Percentiles rank a stretch among this genome's conserved stretches.
phyloP scores from a whole-genome alignment of 345 rosid genomes.

The Lepidium didymum region DNA sequence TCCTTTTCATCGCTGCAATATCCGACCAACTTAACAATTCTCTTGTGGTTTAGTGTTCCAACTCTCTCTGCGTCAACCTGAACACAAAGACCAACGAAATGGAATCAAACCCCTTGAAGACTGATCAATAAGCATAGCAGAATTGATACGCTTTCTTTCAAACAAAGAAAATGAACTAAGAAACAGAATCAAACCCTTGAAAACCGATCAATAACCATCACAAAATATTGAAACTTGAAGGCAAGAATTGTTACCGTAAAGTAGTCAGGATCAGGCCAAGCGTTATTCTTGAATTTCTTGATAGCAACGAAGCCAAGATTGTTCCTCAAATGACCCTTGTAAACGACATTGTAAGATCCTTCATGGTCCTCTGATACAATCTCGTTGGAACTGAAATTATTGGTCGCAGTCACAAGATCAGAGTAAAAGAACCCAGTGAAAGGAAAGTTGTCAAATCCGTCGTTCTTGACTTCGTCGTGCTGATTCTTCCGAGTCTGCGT shows the following conservation, averaged over 20 bases:
- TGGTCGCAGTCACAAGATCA: slow-evolving; percentile 51
- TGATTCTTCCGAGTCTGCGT: not conserved
- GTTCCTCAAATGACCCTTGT: slow-evolving; percentile 49
- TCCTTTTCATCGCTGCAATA: slow-evolving; percentile 83
- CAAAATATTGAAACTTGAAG: not conserved
- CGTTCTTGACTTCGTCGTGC: not conserved
- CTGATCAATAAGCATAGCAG: not conserved
- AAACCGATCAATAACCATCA: not conserved
- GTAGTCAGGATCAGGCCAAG: slow-evolving; percentile 64
- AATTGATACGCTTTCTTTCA: not conserved
- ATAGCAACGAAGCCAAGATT: slow-evolving; percentile 46
- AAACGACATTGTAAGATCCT: slow-evolving; percentile 37
- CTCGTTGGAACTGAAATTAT: slow-evolving; percentile 30
- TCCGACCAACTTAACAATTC: slow-evolving; percentile 76
- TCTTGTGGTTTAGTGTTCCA: slow-evolving; percentile 58
- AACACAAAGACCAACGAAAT: not conserved
- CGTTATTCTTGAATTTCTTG: slow-evolving; percentile 49
- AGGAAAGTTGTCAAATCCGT: not conserved
- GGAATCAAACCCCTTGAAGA: not conserved
- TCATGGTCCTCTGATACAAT: slow-evolving; percentile 40
- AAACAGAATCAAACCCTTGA: not conserved
- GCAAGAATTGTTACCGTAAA: slow-evolving; percentile 37
- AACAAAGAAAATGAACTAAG: not conserved
- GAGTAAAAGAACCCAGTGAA: slow-evolving; percentile 37
- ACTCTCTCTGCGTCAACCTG: slow-evolving; percentile 74